These are phyloP conservation scores for Lactarius psammicola DNA, from an alignment of 768 basidiomycete genomes.

Conservation along the genomic window DNA sequence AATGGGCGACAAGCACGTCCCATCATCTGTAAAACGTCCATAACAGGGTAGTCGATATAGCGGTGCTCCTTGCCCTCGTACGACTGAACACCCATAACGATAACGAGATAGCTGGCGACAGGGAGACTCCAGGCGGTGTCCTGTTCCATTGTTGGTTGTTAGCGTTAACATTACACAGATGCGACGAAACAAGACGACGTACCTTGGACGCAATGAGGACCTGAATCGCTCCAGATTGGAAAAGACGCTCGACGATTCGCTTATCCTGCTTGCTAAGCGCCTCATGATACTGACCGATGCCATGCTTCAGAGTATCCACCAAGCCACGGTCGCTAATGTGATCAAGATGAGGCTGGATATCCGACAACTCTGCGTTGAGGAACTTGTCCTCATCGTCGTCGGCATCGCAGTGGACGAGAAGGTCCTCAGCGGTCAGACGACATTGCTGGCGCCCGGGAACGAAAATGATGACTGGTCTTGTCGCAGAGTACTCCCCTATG, in stretches of 20 bases:
- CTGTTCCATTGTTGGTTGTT: conserved; percentile 39
- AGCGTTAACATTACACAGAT: not conserved
- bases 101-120: conserved; percentile 93
- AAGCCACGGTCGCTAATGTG: conserved; percentile 75
- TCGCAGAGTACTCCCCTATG: conserved; percentile 80
- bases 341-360: conserved; percentile 85
- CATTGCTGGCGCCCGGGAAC: conserved; percentile 94
- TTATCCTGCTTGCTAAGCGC: conserved; percentile 91
- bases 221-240: conserved; percentile 93
- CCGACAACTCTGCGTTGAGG: conserved; percentile 81
- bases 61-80: conserved; percentile 98
- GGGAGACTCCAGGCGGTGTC: conserved; percentile 97
- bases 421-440: conserved; percentile 88
- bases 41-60: conserved; percentile 96
- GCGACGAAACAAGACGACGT: conserved; percentile 32
- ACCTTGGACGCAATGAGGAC: conserved; percentile 93
- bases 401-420: conserved; percentile 83
- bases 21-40: conserved; percentile 99
- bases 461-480: conserved; percentile 87
- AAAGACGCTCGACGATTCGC: conserved; percentile 87
- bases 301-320: conserved; percentile 79
- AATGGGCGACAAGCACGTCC: conserved; percentile 92
- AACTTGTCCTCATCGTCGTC: conserved; percentile 84
- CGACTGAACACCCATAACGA: conserved; percentile 98
- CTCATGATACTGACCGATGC: conserved; percentile 95